A percentile compares a stretch with the other conserved stretches of the same genome.
phyloP scores from a whole-genome alignment of 2,329 filamentous ascomycete genomes.

The Penicillium griseofulvum region DNA sequence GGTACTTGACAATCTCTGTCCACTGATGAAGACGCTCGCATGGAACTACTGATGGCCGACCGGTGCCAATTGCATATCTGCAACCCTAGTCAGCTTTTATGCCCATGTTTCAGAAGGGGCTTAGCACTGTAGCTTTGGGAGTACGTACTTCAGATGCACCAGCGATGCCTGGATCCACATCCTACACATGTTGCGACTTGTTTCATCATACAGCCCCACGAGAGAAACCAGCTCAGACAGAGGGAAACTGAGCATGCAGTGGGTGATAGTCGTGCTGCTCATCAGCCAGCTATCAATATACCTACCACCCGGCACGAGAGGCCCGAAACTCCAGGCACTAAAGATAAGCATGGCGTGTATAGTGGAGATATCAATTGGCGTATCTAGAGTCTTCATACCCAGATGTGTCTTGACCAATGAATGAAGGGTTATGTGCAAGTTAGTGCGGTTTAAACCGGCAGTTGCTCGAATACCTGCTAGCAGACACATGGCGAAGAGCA shows the following conservation, averaged over 20 bases:
- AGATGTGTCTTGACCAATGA: conserved; percentile 9
- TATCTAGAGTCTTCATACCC: conserved; percentile 6
- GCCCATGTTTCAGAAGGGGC: neutral
- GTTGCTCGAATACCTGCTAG: conserved; percentile 8
- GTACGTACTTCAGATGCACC: conserved; percentile 8
- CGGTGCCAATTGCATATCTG: conserved; percentile 9
- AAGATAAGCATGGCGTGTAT: conserved; percentile 9
- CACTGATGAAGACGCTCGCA: conserved; percentile 5
- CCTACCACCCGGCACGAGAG: conserved; percentile 3
- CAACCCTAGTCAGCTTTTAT: neutral
- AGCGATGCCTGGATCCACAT: conserved; percentile 11
- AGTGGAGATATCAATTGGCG: conserved; percentile 6
- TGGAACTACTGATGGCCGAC: conserved; percentile 6
- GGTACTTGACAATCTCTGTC: conserved; percentile 5
- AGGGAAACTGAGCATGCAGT: conserved; percentile 9
- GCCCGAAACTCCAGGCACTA: conserved; percentile 9
- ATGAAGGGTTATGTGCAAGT: conserved; percentile 6
- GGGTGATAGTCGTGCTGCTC: conserved; percentile 9
- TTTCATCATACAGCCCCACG: neutral
- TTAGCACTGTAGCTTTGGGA: neutral
- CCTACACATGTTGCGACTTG: conserved; percentile 5
- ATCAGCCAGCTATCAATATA: conserved; percentile 12
- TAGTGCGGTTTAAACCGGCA: conserved; percentile 3
- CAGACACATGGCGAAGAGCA: conserved; percentile 9
- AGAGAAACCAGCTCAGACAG: conserved; percentile 1